phyloP scores from a whole-genome alignment of 257 asterid species.

The Lithospermum erythrorhizon region DNA sequence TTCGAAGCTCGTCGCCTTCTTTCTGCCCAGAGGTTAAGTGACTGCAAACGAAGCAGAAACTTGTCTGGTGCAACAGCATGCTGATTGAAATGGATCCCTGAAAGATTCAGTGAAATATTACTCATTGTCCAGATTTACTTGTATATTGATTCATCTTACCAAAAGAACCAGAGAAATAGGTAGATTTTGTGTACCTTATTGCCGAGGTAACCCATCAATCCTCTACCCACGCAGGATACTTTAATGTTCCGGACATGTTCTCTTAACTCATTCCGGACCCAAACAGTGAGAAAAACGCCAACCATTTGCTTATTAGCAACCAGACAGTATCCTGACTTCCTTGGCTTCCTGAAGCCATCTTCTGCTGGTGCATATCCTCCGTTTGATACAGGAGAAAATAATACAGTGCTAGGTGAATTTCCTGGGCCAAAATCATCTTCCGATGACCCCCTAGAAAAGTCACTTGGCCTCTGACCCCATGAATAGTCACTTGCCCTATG shows the following conservation, averaged over 20 bases:
- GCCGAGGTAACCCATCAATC: constrained; percentile 97
- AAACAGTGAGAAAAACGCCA: constrained; percentile 78
- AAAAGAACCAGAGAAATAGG: background rate
- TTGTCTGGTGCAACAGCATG: constrained; percentile 92
- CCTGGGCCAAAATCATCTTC: constrained; percentile 77
- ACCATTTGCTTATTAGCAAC: constrained; percentile 99
- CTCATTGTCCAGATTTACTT: constrained; percentile 4
- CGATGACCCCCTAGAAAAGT: constrained; percentile 75
- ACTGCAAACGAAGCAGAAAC: constrained; percentile 94
- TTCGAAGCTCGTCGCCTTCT: constrained; percentile 88
- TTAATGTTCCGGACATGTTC: constrained; percentile 79
- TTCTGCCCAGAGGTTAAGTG: constrained; percentile 95
- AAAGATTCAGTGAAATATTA: constrained; percentile 8
- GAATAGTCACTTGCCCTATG: constrained; percentile 53
- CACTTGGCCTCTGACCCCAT: constrained; percentile 67
- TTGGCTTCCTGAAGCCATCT: constrained; percentile 30
- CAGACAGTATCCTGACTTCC: constrained; percentile 56
- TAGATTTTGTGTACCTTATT: constrained; percentile 57
- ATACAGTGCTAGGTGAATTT: constrained; percentile 85
- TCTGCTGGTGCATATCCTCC: constrained; percentile 41
- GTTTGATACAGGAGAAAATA: constrained; percentile 59
- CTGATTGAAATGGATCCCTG: constrained; percentile 98
- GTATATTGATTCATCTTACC: background rate
- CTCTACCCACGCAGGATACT: constrained; percentile 92
- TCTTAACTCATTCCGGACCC: constrained; percentile 86